Evolutionary conservation across 352 stramenopile species (phyloP).

Genomic region (Globisporangium carolinianum): DNA sequence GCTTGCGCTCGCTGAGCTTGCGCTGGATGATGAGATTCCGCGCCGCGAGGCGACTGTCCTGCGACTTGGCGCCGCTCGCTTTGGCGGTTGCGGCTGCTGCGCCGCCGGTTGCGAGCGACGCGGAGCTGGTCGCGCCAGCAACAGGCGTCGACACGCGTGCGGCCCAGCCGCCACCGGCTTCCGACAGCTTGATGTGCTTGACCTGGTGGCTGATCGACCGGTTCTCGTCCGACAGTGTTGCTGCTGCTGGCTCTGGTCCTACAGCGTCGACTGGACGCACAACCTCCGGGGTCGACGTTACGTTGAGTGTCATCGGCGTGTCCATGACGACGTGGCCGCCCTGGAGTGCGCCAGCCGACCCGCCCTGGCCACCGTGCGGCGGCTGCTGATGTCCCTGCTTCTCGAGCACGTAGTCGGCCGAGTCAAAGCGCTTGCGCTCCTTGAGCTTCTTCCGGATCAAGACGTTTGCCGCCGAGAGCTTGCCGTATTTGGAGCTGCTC

Average conservation of each 20-base stretch:
- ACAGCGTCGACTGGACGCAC: not conserved
- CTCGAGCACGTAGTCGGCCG: conserved; percentile 72
- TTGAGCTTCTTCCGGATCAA: conserved; percentile 73
- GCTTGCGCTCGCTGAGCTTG: conserved; percentile 62
- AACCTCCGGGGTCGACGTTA: not conserved
- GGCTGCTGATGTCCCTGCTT: conserved; percentile 24
- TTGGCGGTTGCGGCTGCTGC: conserved; percentile 14
- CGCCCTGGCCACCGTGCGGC: conserved; percentile 12
- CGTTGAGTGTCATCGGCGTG: conserved; percentile 10
- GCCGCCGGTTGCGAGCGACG: not conserved
- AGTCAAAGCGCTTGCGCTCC: conserved; percentile 80
- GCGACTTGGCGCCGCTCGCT: conserved; percentile 17
- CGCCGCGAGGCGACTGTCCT: conserved; percentile 33
- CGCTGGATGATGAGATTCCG: conserved; percentile 61
- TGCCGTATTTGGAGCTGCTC: conserved; percentile 44
- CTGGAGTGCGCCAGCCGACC: conserved; percentile 11
- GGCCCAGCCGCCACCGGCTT: conserved; percentile 20
- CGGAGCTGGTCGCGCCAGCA: not conserved
- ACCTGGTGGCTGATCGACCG: conserved; percentile 48
- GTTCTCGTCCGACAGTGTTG: conserved; percentile 6
- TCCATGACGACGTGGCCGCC: conserved; percentile 17
- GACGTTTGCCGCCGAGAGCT: conserved; percentile 61
- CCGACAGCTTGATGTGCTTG: conserved; percentile 77
- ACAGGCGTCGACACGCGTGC: conserved; percentile 2
- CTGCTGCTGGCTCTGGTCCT: too few species aligned